Evolutionary conservation across 768 basidiomycete species (phyloP).

Genomic region (Agrocybe chaxingu): DNA sequence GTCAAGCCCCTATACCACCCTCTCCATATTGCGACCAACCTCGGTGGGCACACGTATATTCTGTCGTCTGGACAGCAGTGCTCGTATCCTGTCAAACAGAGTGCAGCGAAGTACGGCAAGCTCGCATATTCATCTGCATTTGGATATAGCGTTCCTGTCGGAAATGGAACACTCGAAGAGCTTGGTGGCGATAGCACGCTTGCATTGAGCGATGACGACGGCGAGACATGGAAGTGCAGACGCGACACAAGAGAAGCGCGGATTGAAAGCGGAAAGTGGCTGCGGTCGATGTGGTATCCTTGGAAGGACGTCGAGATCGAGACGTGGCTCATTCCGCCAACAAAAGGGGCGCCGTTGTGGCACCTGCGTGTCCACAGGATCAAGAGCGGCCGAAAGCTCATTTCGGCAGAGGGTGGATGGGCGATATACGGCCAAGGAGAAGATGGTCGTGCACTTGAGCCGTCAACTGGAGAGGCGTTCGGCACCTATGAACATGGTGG

Average conservation of each 20-base stretch:
- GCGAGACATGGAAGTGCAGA: slow-evolving; percentile 72
- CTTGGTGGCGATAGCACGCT: slow-evolving; percentile 68
- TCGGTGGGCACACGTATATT: slow-evolving; percentile 64
- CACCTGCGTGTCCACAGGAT: slow-evolving; percentile 69
- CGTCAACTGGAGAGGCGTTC: slow-evolving; percentile 36
- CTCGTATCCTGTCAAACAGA: slow-evolving; percentile 75
- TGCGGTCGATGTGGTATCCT: slow-evolving; percentile 71
- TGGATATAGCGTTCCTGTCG: slow-evolving; percentile 72
- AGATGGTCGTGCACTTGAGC: slow-evolving; percentile 58
- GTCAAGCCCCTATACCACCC: slow-evolving; percentile 57
- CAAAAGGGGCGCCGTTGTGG: slow-evolving; percentile 55
- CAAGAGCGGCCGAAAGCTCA: slow-evolving; percentile 44
- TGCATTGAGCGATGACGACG: slow-evolving; percentile 66
- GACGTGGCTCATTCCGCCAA: slow-evolving; percentile 72
- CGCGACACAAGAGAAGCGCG: slow-evolving; percentile 60
- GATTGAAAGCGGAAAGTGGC: slow-evolving; percentile 49
- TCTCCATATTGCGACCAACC: slow-evolving; percentile 62
- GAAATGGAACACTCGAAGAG: slow-evolving; percentile 66
- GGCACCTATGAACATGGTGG: slow-evolving; percentile 47
- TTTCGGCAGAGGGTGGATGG: slow-evolving; percentile 67
- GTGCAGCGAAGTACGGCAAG: slow-evolving; percentile 78
- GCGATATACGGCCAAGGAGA: slow-evolving; percentile 66
- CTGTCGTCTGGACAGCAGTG: slow-evolving; percentile 78
- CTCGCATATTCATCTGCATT: slow-evolving; percentile 76
- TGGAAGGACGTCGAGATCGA: slow-evolving; percentile 72